A percentile compares a stretch with the other conserved stretches of the same genome.
These are phyloP conservation scores for Syncephalastrum monosporum DNA, from an alignment of 371 early-diverging fungal species.

Conservation along the genomic window DNA sequence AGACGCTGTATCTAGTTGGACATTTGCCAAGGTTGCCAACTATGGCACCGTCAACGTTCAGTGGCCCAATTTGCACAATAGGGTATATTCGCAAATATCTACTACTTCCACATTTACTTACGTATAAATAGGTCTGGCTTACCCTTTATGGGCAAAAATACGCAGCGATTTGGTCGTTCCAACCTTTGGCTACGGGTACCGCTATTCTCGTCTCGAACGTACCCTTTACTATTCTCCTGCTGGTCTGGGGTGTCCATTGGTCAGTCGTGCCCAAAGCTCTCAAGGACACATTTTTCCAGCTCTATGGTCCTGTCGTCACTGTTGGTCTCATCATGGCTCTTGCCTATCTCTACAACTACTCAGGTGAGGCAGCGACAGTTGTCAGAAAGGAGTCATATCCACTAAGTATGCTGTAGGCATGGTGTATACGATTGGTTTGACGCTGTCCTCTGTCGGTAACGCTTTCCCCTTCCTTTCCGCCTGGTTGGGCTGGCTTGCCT, in stretches of 20 bases:
- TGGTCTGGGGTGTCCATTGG: conserved; percentile 30
- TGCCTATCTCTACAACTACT: conserved; percentile 45
- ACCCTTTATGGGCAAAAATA: conserved; percentile 38
- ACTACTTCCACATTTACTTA: too few relatives aligned
- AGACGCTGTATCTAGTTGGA: conserved; percentile 13
- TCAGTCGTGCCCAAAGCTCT: conserved; percentile 26
- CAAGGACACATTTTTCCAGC: conserved; percentile 21
- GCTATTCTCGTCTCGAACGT: conserved; percentile 31
- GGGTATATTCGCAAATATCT: neutral
- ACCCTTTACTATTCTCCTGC: conserved; percentile 27
- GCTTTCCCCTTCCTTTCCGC: conserved; percentile 48
- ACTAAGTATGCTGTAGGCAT: conserved; percentile 22
- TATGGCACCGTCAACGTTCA: conserved; percentile 26
- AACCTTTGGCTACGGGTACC: conserved; percentile 47
- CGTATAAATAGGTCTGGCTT: conserved; percentile 22
- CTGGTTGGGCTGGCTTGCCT: conserved; percentile 47
- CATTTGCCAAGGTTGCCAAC: conserved; percentile 28
- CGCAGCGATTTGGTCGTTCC: conserved; percentile 42
- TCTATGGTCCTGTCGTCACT: conserved; percentile 35
- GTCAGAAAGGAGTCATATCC: too few relatives aligned
- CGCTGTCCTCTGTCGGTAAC: conserved; percentile 38
- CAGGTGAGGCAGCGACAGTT: conserved; percentile 9
- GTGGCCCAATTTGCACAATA: conserved; percentile 38
- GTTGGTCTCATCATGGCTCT: conserved; percentile 46
- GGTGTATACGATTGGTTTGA: conserved; percentile 41